Base-by-base conservation (phyloP, 306 rosid genomes). In the Cucurbita maxima region DNA sequence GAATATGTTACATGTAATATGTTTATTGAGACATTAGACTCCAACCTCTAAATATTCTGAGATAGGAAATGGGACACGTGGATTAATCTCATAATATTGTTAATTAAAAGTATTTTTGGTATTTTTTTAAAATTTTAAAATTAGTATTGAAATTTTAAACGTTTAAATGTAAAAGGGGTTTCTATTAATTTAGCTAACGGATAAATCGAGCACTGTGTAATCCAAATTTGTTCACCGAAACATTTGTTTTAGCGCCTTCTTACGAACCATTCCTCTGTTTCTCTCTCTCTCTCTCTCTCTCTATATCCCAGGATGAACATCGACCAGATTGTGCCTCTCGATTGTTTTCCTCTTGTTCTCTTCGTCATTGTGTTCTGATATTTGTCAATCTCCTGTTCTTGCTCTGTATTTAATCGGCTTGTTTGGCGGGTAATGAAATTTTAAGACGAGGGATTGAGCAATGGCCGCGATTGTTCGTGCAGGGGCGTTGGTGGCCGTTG, bases 401-500 rank as follows among this genome's bases (percentile, higher is more conserved):
- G 7, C 58, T 70, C 20, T 44, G 20, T 47, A 45, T 71, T 66
- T 76, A 56, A 40, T 55, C 19, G 56, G 9, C 51, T 20, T 5
- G 7, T 38, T 38, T 59, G 60, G 34, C 43, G 54, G 56, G 56
- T 47, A 50, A 11, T 15, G 6, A 25, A 41, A 30, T 53, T 60
- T 51, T 3, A 10, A 48, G 20, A 50, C 20, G n/a, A 13, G 22
- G 7, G 37, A 18, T 75, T 58, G 38, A 55, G 63, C 4, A 78
- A 86, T 91, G 96, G 85, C 78, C 47, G 82, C 62, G 56, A 57
- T 43, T 76, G 72, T 81, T 64, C 19, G 63, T 12, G 34, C 77
- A 40, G 78, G 75, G 58, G 43, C 73, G 75, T 12, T 78, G 34
- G 44, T 83, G 20, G 74, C 75, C 67, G 81, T 22, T 13, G 79